A percentile compares a stretch with the other conserved stretches of the same genome.
phyloP scores from a whole-genome alignment of 441 rosid genomes.

The Isatis lusitanica region DNA sequence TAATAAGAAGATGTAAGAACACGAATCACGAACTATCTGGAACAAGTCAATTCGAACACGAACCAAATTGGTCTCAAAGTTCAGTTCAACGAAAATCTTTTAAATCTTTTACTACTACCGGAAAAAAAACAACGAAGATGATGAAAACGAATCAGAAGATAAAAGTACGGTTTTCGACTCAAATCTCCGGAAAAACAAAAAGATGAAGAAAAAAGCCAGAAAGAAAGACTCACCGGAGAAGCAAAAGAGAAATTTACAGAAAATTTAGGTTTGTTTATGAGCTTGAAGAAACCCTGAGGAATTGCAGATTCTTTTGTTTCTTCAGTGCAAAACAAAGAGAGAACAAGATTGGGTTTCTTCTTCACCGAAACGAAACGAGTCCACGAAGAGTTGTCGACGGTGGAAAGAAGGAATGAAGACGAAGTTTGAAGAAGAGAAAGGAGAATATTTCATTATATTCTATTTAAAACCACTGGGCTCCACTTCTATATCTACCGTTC shows the following conservation, averaged over 20 bases:
- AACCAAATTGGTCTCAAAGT: background rate
- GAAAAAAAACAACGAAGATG: background rate
- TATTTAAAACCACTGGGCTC: conserved; percentile 23
- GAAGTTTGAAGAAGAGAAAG: conserved; percentile 29
- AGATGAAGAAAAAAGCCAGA: background rate
- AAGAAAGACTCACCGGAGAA: conserved; percentile 30
- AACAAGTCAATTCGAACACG: background rate
- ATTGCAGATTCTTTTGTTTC: background rate
- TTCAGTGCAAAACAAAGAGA: background rate
- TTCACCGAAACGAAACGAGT: conserved; percentile 22
- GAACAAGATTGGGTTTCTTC: background rate
- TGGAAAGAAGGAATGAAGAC: conserved; percentile 28
- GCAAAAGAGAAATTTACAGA: background rate
- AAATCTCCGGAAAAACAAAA: background rate
- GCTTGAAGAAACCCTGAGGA: conserved; percentile 15
- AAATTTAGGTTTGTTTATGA: background rate
- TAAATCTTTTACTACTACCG: background rate
- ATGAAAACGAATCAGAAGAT: background rate
- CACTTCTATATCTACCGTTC: conserved; percentile 8
- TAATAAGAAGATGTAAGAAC: background rate
- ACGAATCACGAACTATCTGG: background rate
- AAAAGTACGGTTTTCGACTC: background rate
- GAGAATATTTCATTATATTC: conserved; percentile 22
- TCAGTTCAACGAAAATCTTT: background rate
- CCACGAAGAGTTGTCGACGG: conserved; percentile 29